Evolutionary conservation across 2,329 filamentous ascomycete species (phyloP).

Genomic region (Aspergillus sp.): DNA sequence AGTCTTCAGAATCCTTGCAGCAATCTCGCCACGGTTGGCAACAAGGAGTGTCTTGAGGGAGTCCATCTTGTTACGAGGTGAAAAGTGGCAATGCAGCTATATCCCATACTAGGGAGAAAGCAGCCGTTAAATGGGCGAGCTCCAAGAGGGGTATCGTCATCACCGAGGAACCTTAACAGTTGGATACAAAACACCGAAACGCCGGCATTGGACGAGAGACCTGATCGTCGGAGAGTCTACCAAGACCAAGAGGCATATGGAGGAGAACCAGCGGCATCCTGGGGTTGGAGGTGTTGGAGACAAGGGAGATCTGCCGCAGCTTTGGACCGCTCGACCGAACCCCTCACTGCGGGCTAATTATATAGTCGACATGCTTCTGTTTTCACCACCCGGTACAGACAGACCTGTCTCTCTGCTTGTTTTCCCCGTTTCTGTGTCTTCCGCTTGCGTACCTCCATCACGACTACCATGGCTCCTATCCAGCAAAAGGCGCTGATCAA

Average conservation of each 20-base stretch:
- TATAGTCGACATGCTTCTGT: not conserved
- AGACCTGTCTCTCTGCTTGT: too few species aligned
- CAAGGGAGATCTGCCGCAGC: not conserved
- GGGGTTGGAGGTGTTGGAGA: not conserved
- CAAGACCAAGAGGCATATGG: not conserved
- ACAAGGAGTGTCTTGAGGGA: slow-evolving; percentile 45
- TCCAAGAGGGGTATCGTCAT: not conserved
- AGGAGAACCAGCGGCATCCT: not conserved
- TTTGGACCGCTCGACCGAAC: not conserved
- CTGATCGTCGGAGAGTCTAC: not conserved
- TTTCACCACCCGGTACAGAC: not conserved
- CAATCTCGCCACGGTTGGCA: slow-evolving; percentile 53
- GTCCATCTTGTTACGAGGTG: slow-evolving; percentile 18
- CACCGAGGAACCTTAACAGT: not conserved
- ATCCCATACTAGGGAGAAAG: too few species aligned
- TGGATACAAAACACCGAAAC: too few species aligned
- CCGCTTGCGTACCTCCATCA: not conserved
- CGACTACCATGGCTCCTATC: slow-evolving; percentile 38
- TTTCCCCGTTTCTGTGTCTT: too few species aligned
- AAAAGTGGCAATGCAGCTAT: not conserved
- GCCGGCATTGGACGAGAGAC: not conserved
- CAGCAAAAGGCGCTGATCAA: slow-evolving; percentile 44
- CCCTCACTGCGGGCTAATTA: too few species aligned
- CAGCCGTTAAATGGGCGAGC: too few species aligned
- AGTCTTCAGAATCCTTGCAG: slow-evolving; percentile 44